A percentile compares a stretch with the other conserved stretches of the same genome.
Conservation (phyloP, 495 filamentous ascomycete species). For the Penicillium silybi region DNA sequence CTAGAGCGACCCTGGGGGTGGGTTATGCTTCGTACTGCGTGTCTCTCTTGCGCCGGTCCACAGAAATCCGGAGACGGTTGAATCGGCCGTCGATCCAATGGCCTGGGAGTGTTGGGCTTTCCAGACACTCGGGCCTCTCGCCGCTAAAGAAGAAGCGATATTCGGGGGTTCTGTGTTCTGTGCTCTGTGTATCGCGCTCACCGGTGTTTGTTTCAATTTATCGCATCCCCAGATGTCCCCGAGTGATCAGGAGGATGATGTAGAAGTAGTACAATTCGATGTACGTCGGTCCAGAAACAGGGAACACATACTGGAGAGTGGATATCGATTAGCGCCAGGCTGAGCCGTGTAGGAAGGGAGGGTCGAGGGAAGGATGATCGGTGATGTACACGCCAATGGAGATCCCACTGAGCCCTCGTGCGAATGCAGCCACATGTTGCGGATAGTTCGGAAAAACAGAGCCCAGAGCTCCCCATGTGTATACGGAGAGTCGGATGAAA, state of each 20-base stretch:
- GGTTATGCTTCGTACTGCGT: neutral
- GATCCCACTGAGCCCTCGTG: slow-evolving; percentile 16
- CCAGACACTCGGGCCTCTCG: neutral
- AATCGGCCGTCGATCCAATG: neutral
- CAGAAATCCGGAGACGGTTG: neutral
- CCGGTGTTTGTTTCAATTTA: neutral
- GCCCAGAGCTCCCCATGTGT: neutral
- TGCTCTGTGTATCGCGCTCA: neutral
- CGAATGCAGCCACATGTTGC: slow-evolving; percentile 16
- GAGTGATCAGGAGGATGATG: neutral
- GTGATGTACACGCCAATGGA: slow-evolving; percentile 4
- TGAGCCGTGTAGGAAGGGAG: neutral
- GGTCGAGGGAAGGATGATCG: neutral
- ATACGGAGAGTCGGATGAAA: neutral
- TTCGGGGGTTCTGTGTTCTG: neutral
- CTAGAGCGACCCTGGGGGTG: neutral
- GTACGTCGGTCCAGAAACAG: slow-evolving; percentile 20
- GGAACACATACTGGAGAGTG: slow-evolving; percentile 14
- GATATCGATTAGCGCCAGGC: neutral
- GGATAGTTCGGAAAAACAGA: slow-evolving; percentile 6
- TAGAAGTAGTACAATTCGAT: slow-evolving; percentile 3
- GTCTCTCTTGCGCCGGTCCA: neutral
- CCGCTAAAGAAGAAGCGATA: neutral
- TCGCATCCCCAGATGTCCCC: neutral
- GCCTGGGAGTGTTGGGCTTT: neutral